A percentile compares a stretch with the other conserved stretches of the same genome.
Evolutionary conservation across 2,329 filamentous ascomycete species (phyloP).

Genomic region (Phaeophleospora eucalypticola): DNA sequence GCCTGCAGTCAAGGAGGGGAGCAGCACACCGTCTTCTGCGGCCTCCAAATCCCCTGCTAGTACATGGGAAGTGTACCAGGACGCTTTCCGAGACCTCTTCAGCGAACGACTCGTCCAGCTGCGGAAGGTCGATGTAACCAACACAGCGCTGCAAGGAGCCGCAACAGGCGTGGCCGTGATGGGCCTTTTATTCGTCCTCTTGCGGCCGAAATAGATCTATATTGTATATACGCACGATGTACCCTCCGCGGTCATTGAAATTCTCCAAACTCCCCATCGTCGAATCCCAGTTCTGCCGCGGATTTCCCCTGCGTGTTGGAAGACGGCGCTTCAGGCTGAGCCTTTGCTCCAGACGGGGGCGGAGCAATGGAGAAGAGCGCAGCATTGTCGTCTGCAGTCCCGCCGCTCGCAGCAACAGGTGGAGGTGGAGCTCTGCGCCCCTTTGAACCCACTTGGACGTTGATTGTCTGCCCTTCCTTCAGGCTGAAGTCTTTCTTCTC

Average conservation of each 20-base stretch:
- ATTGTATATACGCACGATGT: not conserved
- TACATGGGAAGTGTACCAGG: slow-evolving; percentile 18
- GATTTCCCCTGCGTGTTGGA: slow-evolving; percentile 39
- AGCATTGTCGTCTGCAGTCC: slow-evolving; percentile 38
- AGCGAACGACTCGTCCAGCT: slow-evolving; percentile 44
- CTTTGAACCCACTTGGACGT: slow-evolving; percentile 66
- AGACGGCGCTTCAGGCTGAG: slow-evolving; percentile 60
- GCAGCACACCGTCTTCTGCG: not conserved
- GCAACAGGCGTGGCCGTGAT: slow-evolving; percentile 39
- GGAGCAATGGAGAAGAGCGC: slow-evolving; percentile 70
- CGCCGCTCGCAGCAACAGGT: slow-evolving; percentile 37
- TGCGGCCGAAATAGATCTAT: slow-evolving; percentile 27
- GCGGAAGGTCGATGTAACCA: slow-evolving; percentile 44
- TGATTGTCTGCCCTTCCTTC: slow-evolving; percentile 87
- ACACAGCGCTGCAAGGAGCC: slow-evolving; percentile 42
- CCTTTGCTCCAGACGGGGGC: slow-evolving; percentile 56
- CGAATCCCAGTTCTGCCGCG: slow-evolving; percentile 68
- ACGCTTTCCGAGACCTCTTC: slow-evolving; percentile 32
- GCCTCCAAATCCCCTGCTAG: not conserved
- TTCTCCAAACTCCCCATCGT: slow-evolving; percentile 84
- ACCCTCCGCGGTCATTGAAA: slow-evolving; percentile 51
- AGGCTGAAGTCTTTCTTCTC: slow-evolving; percentile 72
- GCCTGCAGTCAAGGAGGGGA: slow-evolving; percentile 2
- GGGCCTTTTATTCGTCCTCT: slow-evolving; percentile 33
- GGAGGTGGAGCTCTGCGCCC: slow-evolving; percentile 38